Base-by-base conservation (phyloP, 1,139 yeast species). In the Pichia sp. region DNA sequence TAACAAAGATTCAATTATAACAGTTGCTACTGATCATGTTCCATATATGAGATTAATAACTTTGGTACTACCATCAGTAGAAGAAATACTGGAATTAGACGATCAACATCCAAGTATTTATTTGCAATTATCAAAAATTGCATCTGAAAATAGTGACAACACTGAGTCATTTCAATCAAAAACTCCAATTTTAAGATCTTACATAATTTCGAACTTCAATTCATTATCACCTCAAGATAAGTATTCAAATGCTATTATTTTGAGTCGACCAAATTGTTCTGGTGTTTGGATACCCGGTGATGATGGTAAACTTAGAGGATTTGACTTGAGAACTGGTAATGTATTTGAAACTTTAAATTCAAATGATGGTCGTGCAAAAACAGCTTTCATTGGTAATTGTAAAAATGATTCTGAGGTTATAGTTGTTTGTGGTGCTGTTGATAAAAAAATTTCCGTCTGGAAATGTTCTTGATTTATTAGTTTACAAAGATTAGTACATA, bases 201-300 rank as follows among this genome's bases (percentile, higher is more conserved):
- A 74, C 52, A 77, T 86, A 16, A 54, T 83, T 22, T 73, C 79
- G 44, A 86, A 86, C 58, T 67, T 81, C 51, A 76, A 77, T 50
- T 79, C 93, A 0, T 62, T 74, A 58, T 74, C 89, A 0, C 87
- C 90, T 0, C 95, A 86, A 65, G 90, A 85, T 61, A 81, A 82
- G 59, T 86, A 75, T 61, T 81, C 88, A 2, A 79, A 73, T 54
- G 80, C 89, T 0, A 63, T 73, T 18, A 64, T 85, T 3, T 57
- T 64, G 75, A 48, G 60, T 54, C 28, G 70, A 63, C 59, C 61
- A 7, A 46, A 49, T 9, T 16, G 60, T 60, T 45, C 67, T 16
- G 93, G 93, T 0, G 55, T 85, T 0, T 81, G 93, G 84, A 73
- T 84, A 0, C 74, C 81, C 47, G 84, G 89, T 10, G 95, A 86